Conservation (phyloP, 805 yeast genomes). For the Hanseniaspora jakobsenii region DNA sequence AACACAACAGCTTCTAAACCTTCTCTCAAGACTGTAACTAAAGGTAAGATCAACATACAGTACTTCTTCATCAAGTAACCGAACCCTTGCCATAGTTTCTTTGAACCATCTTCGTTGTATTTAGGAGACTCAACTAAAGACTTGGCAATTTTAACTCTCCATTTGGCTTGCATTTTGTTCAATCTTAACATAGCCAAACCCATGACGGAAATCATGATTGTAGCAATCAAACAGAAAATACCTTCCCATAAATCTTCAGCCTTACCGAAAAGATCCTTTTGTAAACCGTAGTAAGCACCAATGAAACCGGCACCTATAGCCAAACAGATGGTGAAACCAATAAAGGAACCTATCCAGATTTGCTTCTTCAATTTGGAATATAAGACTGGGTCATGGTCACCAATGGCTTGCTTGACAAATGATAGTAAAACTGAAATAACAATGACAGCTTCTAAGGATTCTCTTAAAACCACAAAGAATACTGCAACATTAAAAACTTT, state of each 20-base stretch:
- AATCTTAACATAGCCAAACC: slow-evolving; percentile 93
- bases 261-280: slow-evolving; percentile 69
- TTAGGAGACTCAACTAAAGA: slow-evolving; percentile 57
- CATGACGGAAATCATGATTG: slow-evolving; percentile 80
- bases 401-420: slow-evolving; percentile 81
- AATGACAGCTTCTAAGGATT: slow-evolving; percentile 82
- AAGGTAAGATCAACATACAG: slow-evolving; percentile 80
- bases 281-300: slow-evolving; percentile 77
- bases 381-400: slow-evolving; percentile 36
- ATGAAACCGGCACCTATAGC: slow-evolving; percentile 85
- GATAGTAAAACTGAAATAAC: slow-evolving; percentile 86
- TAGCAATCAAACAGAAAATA: slow-evolving; percentile 79
- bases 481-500: slow-evolving; percentile 42
- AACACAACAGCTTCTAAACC: slow-evolving; percentile 94
- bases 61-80: slow-evolving; percentile 57
- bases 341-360: slow-evolving; percentile 71
- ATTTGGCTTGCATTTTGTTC: slow-evolving; percentile 91
- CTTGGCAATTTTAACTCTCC: slow-evolving; percentile 89
- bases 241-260: slow-evolving; percentile 98
- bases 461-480: slow-evolving; percentile 87
- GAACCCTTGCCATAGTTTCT: slow-evolving; percentile 22
- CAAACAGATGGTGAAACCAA: slow-evolving; percentile 70
- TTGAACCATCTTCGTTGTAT: slow-evolving; percentile 36
- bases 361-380: slow-evolving; percentile 59
- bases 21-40: slow-evolving; percentile 85